Conservation (phyloP, 2,329 filamentous ascomycete species). For the Cyphellophora attinorum region DNA sequence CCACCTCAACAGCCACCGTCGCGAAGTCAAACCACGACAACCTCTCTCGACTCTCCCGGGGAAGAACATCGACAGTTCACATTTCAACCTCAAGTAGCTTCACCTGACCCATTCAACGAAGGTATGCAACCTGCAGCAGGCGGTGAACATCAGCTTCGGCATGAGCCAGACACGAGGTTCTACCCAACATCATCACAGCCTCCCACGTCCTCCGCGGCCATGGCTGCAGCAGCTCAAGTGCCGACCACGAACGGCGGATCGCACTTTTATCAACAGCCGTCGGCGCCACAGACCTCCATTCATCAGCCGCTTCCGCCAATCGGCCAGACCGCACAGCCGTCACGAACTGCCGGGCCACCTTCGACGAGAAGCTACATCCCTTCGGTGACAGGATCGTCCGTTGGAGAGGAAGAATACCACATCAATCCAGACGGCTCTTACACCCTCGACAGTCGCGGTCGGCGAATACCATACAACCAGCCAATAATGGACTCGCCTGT, state of each 20-base stretch:
- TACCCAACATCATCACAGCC: conserved; percentile 20
- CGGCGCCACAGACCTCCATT: conserved; percentile 20
- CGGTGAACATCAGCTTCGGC: conserved; percentile 25
- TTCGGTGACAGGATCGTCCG: conserved; percentile 45
- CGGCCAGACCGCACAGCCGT: conserved; percentile 3
- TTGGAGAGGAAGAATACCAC: conserved; percentile 61
- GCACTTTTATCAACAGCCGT: conserved; percentile 31
- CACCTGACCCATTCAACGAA: conserved; percentile 55
- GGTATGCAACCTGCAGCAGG: conserved; percentile 7
- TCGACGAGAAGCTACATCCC: conserved; percentile 30
- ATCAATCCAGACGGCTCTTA: conserved; percentile 54
- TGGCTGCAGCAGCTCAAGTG: conserved; percentile 14
- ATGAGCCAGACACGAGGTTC: conserved; percentile 27
- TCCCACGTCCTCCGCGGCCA: conserved; percentile 21
- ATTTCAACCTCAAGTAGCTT: conserved; percentile 38
- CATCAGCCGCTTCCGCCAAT: conserved; percentile 1
- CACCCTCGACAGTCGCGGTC: conserved; percentile 51
- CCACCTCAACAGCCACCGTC: conserved; percentile 12
- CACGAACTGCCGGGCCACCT: conserved; percentile 11
- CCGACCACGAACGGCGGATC: conserved; percentile 2
- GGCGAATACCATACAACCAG: conserved; percentile 46
- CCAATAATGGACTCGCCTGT: conserved; percentile 22
- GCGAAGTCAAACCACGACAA: conserved; percentile 16
- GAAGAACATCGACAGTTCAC: conserved; percentile 36
- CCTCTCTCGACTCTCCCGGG: conserved; percentile 22